A percentile compares a stretch with the other conserved stretches of the same genome.
These are phyloP conservation scores for Phylloporus rhodoxanthus DNA, from an alignment of 768 basidiomycete species.

Conservation along the genomic window DNA sequence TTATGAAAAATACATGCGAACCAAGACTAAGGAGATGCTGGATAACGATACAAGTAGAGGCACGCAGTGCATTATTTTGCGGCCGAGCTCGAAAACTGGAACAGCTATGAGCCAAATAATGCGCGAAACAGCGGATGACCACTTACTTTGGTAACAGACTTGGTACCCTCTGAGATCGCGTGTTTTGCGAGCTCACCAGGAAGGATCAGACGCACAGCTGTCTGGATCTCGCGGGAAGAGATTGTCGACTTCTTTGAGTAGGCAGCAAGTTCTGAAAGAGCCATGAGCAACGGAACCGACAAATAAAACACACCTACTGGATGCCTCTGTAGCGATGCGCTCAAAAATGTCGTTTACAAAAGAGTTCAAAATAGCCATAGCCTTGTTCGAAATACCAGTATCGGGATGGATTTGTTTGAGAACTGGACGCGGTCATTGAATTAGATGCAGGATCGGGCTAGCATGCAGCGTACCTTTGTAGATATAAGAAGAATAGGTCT, in stretches of 20 bases:
- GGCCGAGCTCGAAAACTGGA: slow-evolving; percentile 66
- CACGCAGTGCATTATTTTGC: slow-evolving; percentile 44
- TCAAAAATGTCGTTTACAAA: slow-evolving; percentile 96
- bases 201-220: slow-evolving; percentile 92
- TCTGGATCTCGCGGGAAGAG: slow-evolving; percentile 97
- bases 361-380: slow-evolving; percentile 93
- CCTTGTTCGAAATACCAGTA: slow-evolving; percentile 99
- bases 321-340: slow-evolving; percentile 87
- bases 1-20: slow-evolving; percentile 15
- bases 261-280: slow-evolving; percentile 75
- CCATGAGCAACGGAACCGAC: neutral
- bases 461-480: slow-evolving; percentile 62
- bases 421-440: slow-evolving; percentile 45
- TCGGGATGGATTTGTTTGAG: slow-evolving; percentile 98
- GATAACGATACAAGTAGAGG: slow-evolving; percentile 24
- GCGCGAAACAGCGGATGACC: neutral
- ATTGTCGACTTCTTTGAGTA: slow-evolving; percentile 99
- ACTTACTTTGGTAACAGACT: slow-evolving; percentile 79
- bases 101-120: slow-evolving; percentile 11
- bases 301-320: slow-evolving; percentile 46
- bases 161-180: slow-evolving; percentile 77
- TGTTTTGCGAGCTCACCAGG: slow-evolving; percentile 90
- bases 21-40: slow-evolving; percentile 21
- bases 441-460: neutral
- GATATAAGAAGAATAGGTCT: slow-evolving; percentile 91